phyloP scores from a whole-genome alignment of 306 rosid species.

The Acacia melanoxylon region DNA sequence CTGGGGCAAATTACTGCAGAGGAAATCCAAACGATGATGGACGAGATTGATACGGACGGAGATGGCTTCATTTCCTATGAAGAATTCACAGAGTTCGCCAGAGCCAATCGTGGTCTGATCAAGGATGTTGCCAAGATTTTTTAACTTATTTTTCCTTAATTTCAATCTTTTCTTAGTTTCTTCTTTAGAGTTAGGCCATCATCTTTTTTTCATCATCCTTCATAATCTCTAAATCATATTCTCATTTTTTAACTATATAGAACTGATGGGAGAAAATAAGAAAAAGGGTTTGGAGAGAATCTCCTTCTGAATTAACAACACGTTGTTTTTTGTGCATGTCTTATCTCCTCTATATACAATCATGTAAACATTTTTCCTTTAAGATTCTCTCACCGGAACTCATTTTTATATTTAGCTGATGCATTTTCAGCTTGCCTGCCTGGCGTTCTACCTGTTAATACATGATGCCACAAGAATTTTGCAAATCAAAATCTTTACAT shows the following conservation, averaged over 20 bases:
- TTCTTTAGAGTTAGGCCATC: background rate
- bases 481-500: constrained; percentile 8
- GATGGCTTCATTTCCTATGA: constrained; percentile 58
- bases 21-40: constrained; percentile 57
- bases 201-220: too few relatives aligned
- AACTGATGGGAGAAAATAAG: too few relatives aligned
- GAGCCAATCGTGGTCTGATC: constrained; percentile 50
- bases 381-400: background rate
- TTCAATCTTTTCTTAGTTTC: background rate
- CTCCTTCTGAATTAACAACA: background rate
- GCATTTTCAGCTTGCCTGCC: background rate
- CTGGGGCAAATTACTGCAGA: constrained; percentile 47
- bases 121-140: constrained; percentile 60
- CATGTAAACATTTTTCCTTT: background rate
- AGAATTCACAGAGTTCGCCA: constrained; percentile 49
- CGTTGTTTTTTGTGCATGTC: constrained; percentile 3
- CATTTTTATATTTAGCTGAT: background rate
- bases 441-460: background rate
- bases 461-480: background rate
- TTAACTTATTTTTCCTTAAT: background rate
- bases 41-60: constrained; percentile 52
- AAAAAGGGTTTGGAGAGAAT: too few relatives aligned
- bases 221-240: too few relatives aligned
- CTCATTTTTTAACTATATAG: too few relatives aligned
- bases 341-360: constrained; percentile 15